These are phyloP conservation scores for Phyllosticta citriasiana DNA, from an alignment of 2,329 filamentous ascomycete genomes.

Conservation along the genomic window DNA sequence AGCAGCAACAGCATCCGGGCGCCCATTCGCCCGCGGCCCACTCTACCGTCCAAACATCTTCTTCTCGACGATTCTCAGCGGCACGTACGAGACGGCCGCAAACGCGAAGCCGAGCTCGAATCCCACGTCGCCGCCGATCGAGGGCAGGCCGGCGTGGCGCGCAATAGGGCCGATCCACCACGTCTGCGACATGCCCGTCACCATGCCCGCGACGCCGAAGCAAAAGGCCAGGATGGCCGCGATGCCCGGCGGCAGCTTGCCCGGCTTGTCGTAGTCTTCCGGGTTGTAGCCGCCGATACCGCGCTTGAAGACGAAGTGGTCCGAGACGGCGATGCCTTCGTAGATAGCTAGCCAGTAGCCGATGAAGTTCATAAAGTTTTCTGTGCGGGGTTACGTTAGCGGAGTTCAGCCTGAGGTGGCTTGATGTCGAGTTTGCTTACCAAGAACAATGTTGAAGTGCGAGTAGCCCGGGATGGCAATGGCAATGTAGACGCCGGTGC, in stretches of 20 bases:
- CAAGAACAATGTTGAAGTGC: conserved; percentile 5
- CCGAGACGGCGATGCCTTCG: conserved; percentile 52
- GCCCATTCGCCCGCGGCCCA: conserved; percentile 3
- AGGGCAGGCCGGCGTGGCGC: conserved; percentile 42
- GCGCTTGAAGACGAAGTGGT: conserved; percentile 59
- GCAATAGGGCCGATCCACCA: conserved; percentile 61
- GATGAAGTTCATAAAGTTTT: conserved; percentile 55
- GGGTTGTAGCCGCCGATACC: conserved; percentile 51
- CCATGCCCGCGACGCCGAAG: conserved; percentile 54
- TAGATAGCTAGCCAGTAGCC: conserved; percentile 69
- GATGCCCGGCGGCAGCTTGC: conserved; percentile 51
- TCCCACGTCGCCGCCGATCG: conserved; percentile 49
- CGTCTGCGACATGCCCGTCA: conserved; percentile 59
- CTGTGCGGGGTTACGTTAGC: conserved; percentile 50
- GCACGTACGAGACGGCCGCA: conserved; percentile 41
- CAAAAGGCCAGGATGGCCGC: conserved; percentile 55
- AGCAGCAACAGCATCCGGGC: neutral
- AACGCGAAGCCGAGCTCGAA: conserved; percentile 60
- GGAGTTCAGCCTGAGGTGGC: neutral
- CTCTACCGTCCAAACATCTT: conserved; percentile 32
- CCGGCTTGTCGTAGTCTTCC: conserved; percentile 47
- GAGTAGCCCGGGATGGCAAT: conserved; percentile 60
- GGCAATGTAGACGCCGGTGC: conserved; percentile 54
- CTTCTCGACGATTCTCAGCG: conserved; percentile 41
- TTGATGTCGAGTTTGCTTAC: neutral